phyloP scores from a whole-genome alignment of 179 eudicot species.

The Spinacia oleracea region DNA sequence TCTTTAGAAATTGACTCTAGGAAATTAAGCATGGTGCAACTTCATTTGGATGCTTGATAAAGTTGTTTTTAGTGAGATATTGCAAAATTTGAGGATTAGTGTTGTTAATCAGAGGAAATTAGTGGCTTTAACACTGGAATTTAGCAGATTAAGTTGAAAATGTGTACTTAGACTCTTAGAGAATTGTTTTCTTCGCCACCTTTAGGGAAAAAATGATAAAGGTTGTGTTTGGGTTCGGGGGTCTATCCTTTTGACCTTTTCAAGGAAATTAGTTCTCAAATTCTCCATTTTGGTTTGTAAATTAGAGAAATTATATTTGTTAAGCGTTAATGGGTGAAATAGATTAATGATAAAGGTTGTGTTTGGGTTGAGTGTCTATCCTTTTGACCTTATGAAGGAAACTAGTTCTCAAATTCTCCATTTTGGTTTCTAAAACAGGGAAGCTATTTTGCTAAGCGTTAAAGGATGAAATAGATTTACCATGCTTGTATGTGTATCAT shows the following conservation, averaged over 20 bases:
- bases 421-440: not conserved
- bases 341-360: not conserved
- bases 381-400: not conserved
- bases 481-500: not conserved
- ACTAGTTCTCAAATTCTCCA: not conserved
- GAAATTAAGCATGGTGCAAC: not conserved
- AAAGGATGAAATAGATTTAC: not conserved
- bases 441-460: not conserved
- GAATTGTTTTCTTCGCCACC: too few relatives aligned
- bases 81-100: not conserved
- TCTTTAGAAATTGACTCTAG: not conserved
- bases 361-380: not conserved
- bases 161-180: not conserved
- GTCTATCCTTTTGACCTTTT: not conserved
- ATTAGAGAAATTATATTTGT: not conserved
- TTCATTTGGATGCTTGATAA: not conserved
- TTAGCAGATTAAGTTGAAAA: not conserved
- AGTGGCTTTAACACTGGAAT: not conserved
- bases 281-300: not conserved
- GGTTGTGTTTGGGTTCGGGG: not conserved
- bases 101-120: too few relatives aligned
- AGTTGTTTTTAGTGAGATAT: not conserved
- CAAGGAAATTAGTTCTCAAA: not conserved
- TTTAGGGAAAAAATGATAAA: not conserved
- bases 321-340: not conserved